Evolutionary conservation across 2,329 filamentous ascomycete species (phyloP), one percentile per base, ranked within the genome.

Genomic region (Colletotrichum sidae): DNA sequence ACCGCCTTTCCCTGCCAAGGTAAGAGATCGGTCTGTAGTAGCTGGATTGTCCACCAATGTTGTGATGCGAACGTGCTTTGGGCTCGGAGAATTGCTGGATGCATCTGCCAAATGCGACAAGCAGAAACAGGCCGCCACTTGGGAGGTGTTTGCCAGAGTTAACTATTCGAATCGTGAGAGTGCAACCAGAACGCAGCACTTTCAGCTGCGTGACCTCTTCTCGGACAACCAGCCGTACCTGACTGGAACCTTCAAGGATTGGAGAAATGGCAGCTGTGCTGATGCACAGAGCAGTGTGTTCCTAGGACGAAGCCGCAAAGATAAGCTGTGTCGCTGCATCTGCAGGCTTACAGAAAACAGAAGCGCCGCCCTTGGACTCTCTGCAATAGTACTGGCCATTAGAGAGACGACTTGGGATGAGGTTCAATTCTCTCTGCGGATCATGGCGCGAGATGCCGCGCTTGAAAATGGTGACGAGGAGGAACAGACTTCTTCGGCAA

Each of bases 91-190:
- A 70, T 83, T 90, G 61, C 77, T 88, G 51, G 78, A 78, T 13
- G 80, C 84, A 47, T 81, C 84, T 55, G 49, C 59, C 1, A 59
- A 70, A 3, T 76, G 76, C 51, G 71, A 71, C 54, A 71, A 69
- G 10, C 69, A 76, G 9, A 73, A 77, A n/a, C 75, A 77, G 17
- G 71, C 77, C 0, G 80, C 79, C 4, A 72, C 84, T 0, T 83
- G 92, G 65, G 89, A 92, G 72, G 75, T 92, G 0, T 92, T 88
- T 71, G 88, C 88, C 4, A 81, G 86, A 34, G 85, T 92, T 2
- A 79, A 79, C 2, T 81, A 81, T 55, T 90, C 89, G 0, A 83
- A 78, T 58, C 83, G 89, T 0, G 85, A 89, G 60, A 75, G 77
- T 11, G 74, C 78, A 7, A 70, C 72, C 8, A 78, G 73, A 17